Evolutionary conservation across 225 moss, liverwort and hornwort genomes (phyloP), one percentile per base, ranked within the genome.

Genomic region (Ulota crispa): DNA sequence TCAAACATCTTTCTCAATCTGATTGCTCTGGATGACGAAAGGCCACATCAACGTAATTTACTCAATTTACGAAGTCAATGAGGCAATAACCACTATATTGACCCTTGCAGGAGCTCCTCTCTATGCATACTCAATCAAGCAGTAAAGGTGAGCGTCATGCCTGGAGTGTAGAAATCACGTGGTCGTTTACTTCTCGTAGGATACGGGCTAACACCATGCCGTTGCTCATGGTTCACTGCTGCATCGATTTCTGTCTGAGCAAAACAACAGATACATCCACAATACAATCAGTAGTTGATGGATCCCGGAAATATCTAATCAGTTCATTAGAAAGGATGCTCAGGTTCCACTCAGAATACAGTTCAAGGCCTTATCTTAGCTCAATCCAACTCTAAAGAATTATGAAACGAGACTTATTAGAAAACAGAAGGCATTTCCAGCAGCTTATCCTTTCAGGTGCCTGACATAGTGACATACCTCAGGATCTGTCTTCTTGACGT

Each of bases 121-220:
- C 36, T 18, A 16, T 45, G 57, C 68, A 84, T 27, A 43, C 12
- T 11, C 57, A 65, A 65, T 26, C 67, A 12, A 55, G 28, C 68
- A 20, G 54, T 76, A 28, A 72, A 32, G 56, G 77, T 82, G 19
- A 84, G 54, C 23, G 68, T 70, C 89, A 89, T 85, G 69, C 91
- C 91, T 91, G 85, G 87, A 54, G 67, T n/a, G 73, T 79, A 85
- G 68, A 83, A 87, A 20, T 87, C 85, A 69, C 83, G 87, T 82
- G 81, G 91, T 27, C 78, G 79, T 55, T 89, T 89, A 9, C 24
- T 70, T 62, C 87, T 81, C 45, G 68, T 80, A 37, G 89, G 81
- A 61, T 87, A 82, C 2, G 83, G 85, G 82, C 81, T 85, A 77
- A 41, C 18, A 75, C 69, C 60, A 63, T 82, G 87, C 28, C 57